Percentiles rank a stretch among this genome's conserved stretches.
Evolutionary conservation across 805 yeast genomes (phyloP).

Genomic region (Starmerella apicola): DNA sequence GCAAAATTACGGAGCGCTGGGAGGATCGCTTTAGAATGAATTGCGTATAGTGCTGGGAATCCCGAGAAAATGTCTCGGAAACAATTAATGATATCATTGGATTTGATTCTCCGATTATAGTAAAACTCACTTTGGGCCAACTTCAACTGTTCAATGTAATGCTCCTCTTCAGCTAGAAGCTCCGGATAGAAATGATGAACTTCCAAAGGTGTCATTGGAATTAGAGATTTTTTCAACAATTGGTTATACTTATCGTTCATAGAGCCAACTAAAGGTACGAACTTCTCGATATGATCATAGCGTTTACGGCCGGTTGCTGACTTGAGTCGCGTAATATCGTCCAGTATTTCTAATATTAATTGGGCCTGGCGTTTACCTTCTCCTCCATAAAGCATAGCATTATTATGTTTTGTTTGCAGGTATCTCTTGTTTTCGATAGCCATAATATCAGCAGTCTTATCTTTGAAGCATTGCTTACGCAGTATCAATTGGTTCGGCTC

Average conservation of each 20-base stretch:
- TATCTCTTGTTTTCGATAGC: not conserved
- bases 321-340: constrained; percentile 7
- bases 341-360: constrained; percentile 6
- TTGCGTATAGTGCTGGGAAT: constrained; percentile 7
- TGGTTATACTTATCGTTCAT: constrained; percentile 1
- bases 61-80: constrained; percentile 7
- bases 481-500: constrained; percentile 9
- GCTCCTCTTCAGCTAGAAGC: constrained; percentile 7
- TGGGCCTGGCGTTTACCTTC: constrained; percentile 1
- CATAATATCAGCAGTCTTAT: too few relatives aligned
- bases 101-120: not conserved
- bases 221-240: not conserved
- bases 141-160: constrained; percentile 4
- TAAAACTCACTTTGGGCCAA: constrained; percentile 4
- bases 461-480: too few relatives aligned
- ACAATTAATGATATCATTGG: not conserved
- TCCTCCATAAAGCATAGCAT: not conserved
- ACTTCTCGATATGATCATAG: not conserved
- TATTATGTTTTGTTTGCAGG: too few relatives aligned
- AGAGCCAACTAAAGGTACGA: constrained; percentile 3
- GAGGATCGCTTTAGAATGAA: constrained; percentile 3
- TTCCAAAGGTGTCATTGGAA: not conserved
- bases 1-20: not conserved
- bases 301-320: not conserved
- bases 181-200: not conserved